Conservation (phyloP, 768 basidiomycete species). For the Suillus alpinus region DNA sequence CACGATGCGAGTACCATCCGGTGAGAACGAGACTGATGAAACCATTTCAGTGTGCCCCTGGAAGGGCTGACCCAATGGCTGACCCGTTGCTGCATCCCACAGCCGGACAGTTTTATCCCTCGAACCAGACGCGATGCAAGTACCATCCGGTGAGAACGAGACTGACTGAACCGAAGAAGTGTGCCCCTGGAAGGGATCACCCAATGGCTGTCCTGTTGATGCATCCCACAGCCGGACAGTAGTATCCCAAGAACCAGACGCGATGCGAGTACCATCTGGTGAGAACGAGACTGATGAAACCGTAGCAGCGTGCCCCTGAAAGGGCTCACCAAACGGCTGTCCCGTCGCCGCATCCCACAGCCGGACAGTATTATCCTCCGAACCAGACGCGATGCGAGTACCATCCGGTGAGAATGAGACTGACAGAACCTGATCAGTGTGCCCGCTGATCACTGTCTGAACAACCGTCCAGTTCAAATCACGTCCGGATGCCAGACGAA, state of each 20-base stretch:
- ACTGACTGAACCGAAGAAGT: not conserved
- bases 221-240: not conserved
- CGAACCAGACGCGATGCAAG: not conserved
- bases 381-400: not conserved
- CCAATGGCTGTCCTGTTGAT: not conserved
- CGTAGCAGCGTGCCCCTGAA: not conserved
- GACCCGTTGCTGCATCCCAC: not conserved
- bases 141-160: not conserved
- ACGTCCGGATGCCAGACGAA: conserved; percentile 1
- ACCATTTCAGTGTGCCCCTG: not conserved
- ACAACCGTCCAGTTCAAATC: conserved; percentile 15
- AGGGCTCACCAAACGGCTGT: not conserved
- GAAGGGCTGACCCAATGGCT: not conserved
- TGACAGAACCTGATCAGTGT: not conserved
- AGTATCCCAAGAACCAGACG: not conserved
- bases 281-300: not conserved
- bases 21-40: no score
- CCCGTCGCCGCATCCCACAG: not conserved
- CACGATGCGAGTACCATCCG: no score
- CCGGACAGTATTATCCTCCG: not conserved
- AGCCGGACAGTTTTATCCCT: not conserved
- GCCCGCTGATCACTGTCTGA: conserved; percentile 7
- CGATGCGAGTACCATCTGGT: not conserved
- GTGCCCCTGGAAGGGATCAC: not conserved
- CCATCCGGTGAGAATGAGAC: not conserved